Conservation (phyloP, 768 basidiomycete species). For the Mycena rebaudengoi region DNA sequence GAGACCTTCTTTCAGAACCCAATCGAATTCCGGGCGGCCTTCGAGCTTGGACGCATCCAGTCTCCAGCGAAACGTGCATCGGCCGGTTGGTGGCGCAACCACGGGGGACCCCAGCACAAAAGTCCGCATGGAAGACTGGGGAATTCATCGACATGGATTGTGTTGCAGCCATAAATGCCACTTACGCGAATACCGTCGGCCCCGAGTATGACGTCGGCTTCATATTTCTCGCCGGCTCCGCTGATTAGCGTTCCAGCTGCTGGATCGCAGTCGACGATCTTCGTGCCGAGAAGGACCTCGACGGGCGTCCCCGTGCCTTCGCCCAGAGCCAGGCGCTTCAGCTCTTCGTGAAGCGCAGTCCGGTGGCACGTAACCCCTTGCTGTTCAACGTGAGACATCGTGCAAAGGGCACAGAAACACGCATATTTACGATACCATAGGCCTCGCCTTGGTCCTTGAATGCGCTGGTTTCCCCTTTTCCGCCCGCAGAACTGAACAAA, state of each 20-base stretch:
- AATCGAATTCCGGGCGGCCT: slow-evolving; percentile 4
- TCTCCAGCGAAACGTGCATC: slow-evolving; percentile 11
- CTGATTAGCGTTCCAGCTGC: not conserved
- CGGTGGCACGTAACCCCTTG: not conserved
- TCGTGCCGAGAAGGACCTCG: not conserved
- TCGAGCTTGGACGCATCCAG: slow-evolving; percentile 3
- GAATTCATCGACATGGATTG: not conserved
- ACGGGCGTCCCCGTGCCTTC: not conserved
- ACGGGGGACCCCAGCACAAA: slow-evolving; percentile 1
- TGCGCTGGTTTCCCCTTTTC: not conserved
- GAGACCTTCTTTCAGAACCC: slow-evolving; percentile 5
- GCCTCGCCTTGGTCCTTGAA: not conserved
- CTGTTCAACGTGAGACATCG: not conserved
- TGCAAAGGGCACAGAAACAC: not conserved
- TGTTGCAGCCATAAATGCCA: not conserved
- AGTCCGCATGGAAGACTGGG: slow-evolving; percentile 8
- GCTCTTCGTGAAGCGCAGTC: not conserved
- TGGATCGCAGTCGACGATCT: slow-evolving; percentile 4
- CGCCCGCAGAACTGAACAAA: not conserved
- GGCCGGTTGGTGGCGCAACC: not conserved
- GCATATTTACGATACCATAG: not conserved
- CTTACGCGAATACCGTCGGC: slow-evolving; percentile 1
- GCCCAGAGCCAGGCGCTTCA: not conserved
- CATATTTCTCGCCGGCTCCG: not conserved
- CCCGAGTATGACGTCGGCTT: slow-evolving; percentile 3